phyloP scores from a whole-genome alignment of 1,284 basidiomycete species.

The Jaminaea rosea region DNA sequence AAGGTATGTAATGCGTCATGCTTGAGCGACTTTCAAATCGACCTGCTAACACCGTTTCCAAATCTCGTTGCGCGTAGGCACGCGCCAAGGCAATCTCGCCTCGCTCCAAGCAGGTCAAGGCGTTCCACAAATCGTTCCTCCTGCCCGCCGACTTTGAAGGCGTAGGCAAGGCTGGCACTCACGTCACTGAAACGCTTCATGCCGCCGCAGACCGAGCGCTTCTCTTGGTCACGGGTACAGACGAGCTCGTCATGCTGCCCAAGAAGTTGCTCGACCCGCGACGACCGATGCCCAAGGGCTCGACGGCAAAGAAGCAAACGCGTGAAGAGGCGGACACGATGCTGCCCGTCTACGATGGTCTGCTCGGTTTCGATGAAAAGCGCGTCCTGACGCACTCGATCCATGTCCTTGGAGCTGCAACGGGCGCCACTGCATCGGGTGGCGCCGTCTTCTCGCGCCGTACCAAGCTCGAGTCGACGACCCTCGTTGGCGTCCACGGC shows the following conservation, averaged over 20 bases:
- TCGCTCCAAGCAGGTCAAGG: constrained; percentile 12
- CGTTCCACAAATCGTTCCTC: constrained; percentile 63
- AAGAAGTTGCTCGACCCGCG: constrained; percentile 72
- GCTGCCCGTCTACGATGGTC: constrained; percentile 72
- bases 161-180: constrained; percentile 61
- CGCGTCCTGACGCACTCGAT: constrained; percentile 70
- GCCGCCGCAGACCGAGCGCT: constrained; percentile 81
- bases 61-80: constrained; percentile 2
- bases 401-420: constrained; percentile 50
- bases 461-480: constrained; percentile 77
- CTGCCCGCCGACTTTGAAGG: constrained; percentile 54
- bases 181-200: constrained; percentile 64
- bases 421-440: constrained; percentile 6
- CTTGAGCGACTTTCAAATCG: constrained; percentile 55
- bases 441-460: constrained; percentile 58
- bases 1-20: constrained; percentile 54
- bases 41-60: constrained; percentile 9
- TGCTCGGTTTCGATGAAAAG: constrained; percentile 65
- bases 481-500: constrained; percentile 69
- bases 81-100: background rate
- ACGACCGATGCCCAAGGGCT: constrained; percentile 52
- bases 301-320: constrained; percentile 60
- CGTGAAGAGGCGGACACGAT: constrained; percentile 73
- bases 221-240: constrained; percentile 71
- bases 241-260: constrained; percentile 68